A percentile compares a stretch with the other conserved stretches of the same genome.
phyloP scores from a whole-genome alignment of 2,329 filamentous ascomycete species.

The Trichoderma koningii region DNA sequence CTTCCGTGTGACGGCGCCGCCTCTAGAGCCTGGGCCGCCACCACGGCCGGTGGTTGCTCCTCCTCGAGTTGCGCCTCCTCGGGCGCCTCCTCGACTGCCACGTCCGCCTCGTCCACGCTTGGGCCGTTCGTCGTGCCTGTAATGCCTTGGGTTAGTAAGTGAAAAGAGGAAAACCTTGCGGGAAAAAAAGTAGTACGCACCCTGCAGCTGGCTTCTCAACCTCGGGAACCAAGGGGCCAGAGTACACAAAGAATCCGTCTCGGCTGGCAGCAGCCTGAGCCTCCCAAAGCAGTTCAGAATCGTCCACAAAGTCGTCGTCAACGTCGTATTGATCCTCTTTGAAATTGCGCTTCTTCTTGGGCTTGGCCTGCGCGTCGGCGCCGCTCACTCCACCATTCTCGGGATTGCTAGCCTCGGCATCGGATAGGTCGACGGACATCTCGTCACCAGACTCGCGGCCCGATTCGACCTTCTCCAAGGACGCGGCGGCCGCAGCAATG shows the following conservation, averaged over 20 bases:
- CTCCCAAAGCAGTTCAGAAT: conserved; percentile 93
- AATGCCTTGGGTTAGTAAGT: conserved; percentile 36
- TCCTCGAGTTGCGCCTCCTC: conserved; percentile 64
- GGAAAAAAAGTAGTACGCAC: conserved; percentile 45
- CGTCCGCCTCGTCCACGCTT: conserved; percentile 64
- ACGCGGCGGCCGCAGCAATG: conserved; percentile 85
- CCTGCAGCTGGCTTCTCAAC: conserved; percentile 69
- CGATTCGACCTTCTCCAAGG: conserved; percentile 74
- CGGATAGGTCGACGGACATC: conserved; percentile 77
- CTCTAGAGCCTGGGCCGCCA: conserved; percentile 69
- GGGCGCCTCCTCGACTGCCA: conserved; percentile 55
- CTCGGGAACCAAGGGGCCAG: conserved; percentile 84
- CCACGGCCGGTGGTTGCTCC: conserved; percentile 48
- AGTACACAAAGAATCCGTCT: conserved; percentile 98
- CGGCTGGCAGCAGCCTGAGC: conserved; percentile 91
- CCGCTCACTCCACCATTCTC: conserved; percentile 71
- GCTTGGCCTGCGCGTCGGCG: conserved; percentile 62
- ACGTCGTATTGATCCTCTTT: conserved; percentile 83
- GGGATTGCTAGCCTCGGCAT: conserved; percentile 79
- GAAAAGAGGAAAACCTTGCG: not conserved
- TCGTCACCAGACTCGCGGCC: conserved; percentile 74
- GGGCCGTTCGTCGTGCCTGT: conserved; percentile 70
- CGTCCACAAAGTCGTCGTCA: conserved; percentile 84
- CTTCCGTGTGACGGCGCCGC: conserved; percentile 73
- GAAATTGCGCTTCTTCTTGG: conserved; percentile 78